Percentiles rank a stretch among this genome's conserved stretches.
Evolutionary conservation across 768 basidiomycete genomes (phyloP).

Genomic region (Trametes cinnabarina): DNA sequence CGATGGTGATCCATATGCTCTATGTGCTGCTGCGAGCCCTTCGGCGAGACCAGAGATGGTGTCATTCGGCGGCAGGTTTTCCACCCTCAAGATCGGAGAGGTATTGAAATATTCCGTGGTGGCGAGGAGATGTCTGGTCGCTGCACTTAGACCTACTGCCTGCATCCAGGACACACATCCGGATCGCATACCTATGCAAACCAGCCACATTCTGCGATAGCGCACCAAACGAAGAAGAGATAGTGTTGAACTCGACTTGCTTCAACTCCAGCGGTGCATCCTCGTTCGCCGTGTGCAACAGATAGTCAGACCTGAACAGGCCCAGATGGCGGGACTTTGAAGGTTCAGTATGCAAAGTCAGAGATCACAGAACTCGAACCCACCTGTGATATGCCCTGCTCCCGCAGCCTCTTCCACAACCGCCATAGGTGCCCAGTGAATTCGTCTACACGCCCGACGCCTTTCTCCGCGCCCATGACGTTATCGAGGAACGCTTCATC

Average conservation of each 20-base stretch:
- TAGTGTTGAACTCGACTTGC: slow-evolving; percentile 98
- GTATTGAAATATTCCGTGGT: slow-evolving; percentile 66
- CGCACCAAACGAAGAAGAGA: slow-evolving; percentile 86
- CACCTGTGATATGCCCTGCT: slow-evolving; percentile 61
- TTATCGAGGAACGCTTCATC: slow-evolving; percentile 78
- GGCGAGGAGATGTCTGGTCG: slow-evolving; percentile 59
- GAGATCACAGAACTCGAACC: neutral
- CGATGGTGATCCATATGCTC: slow-evolving; percentile 60
- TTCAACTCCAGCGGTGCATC: slow-evolving; percentile 54
- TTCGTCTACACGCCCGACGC: slow-evolving; percentile 79
- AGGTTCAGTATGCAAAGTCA: slow-evolving; percentile 27
- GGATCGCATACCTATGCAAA: slow-evolving; percentile 65
- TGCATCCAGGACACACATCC: no score
- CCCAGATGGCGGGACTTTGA: slow-evolving; percentile 79
- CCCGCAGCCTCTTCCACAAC: slow-evolving; percentile 76
- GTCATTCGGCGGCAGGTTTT: slow-evolving; percentile 71
- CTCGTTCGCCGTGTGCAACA: slow-evolving; percentile 59
- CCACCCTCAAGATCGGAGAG: slow-evolving; percentile 49
- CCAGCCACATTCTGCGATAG: slow-evolving; percentile 66
- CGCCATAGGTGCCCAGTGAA: slow-evolving; percentile 87
- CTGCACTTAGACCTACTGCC: neutral
- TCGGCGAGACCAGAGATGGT: slow-evolving; percentile 66
- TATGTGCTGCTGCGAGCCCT: slow-evolving; percentile 80
- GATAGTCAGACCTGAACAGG: slow-evolving; percentile 92
- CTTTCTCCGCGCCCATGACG: slow-evolving; percentile 76